A percentile compares a stretch with the other conserved stretches of the same genome.
Conservation (phyloP, 2,329 filamentous ascomycete genomes). For the Aspergillus oerlinghausenensis region DNA sequence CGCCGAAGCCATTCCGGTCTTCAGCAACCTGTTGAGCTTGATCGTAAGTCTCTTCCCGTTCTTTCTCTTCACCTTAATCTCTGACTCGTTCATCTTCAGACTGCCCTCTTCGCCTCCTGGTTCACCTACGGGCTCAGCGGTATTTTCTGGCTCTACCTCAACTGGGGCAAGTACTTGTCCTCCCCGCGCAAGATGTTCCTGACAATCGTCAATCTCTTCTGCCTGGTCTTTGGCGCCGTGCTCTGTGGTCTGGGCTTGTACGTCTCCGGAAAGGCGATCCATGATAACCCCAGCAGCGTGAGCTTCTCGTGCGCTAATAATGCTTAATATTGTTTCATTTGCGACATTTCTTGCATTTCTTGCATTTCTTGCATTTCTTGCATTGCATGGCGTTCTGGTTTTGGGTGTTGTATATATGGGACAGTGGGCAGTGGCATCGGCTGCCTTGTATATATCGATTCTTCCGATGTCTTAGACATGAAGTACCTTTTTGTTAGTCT, state of each 20-base stretch:
- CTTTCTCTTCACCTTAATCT: background rate
- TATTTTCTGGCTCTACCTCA: conserved; percentile 37
- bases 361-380: background rate
- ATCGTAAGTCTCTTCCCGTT: conserved; percentile 36
- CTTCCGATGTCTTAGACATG: background rate
- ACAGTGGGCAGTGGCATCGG: background rate
- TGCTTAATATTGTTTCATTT: conserved; percentile 9
- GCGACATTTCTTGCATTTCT: background rate
- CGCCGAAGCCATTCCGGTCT: conserved; percentile 65
- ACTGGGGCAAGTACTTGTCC: conserved; percentile 28
- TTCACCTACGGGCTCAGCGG: conserved; percentile 51
- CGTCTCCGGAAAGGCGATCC: conserved; percentile 32
- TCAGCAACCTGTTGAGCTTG: conserved; percentile 62
- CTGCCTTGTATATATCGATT: background rate
- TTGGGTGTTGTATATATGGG: background rate
- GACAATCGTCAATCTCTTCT: conserved; percentile 21
- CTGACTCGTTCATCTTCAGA: conserved; percentile 18
- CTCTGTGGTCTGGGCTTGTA: conserved; percentile 32
- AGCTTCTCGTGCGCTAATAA: conserved; percentile 32
- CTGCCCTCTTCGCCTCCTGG: conserved; percentile 62
- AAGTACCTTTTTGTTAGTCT: background rate
- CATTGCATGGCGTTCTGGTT: background rate
- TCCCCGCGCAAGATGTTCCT: conserved; percentile 28
- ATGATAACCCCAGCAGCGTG: conserved; percentile 26
- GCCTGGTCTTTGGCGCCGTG: conserved; percentile 17